Evolutionary conservation across 768 basidiomycete genomes (phyloP), one percentile per base, ranked within the genome.

Genomic region (Naganishia onofrii): DNA sequence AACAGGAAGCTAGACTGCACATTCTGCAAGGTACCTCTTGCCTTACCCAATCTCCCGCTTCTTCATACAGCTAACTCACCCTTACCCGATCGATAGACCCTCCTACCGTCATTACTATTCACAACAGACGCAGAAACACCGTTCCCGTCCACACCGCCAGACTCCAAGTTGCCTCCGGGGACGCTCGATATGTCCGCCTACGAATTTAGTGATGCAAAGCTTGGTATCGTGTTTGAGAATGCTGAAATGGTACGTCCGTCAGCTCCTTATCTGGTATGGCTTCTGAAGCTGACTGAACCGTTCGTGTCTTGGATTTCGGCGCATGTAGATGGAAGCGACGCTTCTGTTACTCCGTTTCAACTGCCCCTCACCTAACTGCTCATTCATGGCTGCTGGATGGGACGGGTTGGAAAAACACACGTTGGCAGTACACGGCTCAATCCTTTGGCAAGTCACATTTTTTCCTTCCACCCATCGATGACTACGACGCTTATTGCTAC

Each of bases 301-400:
- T n/a, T n/a, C n/a, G n/a, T n/a, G n/a, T n/a, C n/a, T n/a, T n/a
- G n/a, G n/a, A n/a, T n/a, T n/a, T n/a, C n/a, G n/a, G n/a, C n/a
- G n/a, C n/a, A n/a, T n/a, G n/a, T 34, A 80, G 88, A 95, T 95
- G 91, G 92, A 97, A 74, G 92, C 94, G 44, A 91, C 92, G 0
- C 84, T 97, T 29, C 85, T 94, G 7, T 85, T 99, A 21, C 87
- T 99, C 13, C 87, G 93, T 1, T 98, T 92, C 85, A 98, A 96
- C 77, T 98, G 95, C 76, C 92, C 95, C 0, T 90, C 91, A 73
- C 76, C 85, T 0, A 85, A 88, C 64, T 99, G 95, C 76, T 88
- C 89, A 64, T 91, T 89, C 74, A 88, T 89, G 72, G 92, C 86
- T 0, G 87, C 87, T 42, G 91, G 92, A 26, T 98, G 95, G 95